These are phyloP conservation scores for Metarhizium sp. DNA, from an alignment of 2,329 filamentous ascomycete species.

Conservation along the genomic window DNA sequence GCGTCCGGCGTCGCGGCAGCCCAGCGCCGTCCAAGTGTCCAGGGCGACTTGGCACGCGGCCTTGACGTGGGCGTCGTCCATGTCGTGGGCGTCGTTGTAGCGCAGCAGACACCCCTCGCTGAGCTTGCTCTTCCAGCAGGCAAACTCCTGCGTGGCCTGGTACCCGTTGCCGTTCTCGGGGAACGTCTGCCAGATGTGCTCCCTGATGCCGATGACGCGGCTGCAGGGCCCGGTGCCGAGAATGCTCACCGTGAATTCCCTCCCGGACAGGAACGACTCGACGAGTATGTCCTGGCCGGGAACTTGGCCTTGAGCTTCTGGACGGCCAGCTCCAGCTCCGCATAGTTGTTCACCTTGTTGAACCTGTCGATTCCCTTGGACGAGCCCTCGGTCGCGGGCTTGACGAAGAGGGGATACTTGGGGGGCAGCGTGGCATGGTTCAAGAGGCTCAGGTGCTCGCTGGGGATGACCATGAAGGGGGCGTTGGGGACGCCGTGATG, in stretches of 20 bases:
- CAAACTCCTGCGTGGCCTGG: neutral
- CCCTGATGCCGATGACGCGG: conserved; percentile 4
- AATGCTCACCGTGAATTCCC: conserved; percentile 6
- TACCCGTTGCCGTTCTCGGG: neutral
- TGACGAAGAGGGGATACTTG: conserved; percentile 5
- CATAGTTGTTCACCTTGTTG: neutral
- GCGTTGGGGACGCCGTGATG: conserved; percentile 4
- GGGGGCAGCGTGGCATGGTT: neutral
- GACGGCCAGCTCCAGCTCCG: neutral
- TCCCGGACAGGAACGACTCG: conserved; percentile 4
- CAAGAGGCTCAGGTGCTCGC: neutral
- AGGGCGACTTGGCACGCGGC: conserved; percentile 4
- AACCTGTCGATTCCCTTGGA: conserved; percentile 4
- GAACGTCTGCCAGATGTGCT: conserved; percentile 2
- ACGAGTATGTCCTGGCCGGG: conserved; percentile 4
- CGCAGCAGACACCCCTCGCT: neutral
- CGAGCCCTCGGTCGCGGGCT: conserved; percentile 4
- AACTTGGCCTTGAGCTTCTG: neutral
- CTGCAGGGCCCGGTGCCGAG: neutral
- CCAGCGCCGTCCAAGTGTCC: conserved; percentile 2
- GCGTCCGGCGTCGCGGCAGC: conserved; percentile 6
- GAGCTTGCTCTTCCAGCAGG: conserved; percentile 2
- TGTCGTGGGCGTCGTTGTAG: conserved; percentile 3
- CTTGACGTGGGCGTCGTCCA: conserved; percentile 4
- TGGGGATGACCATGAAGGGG: conserved; percentile 1